Percentiles rank a stretch among this genome's conserved stretches.
phyloP scores from a whole-genome alignment of 768 basidiomycete genomes.

The Phaffia australis region DNA sequence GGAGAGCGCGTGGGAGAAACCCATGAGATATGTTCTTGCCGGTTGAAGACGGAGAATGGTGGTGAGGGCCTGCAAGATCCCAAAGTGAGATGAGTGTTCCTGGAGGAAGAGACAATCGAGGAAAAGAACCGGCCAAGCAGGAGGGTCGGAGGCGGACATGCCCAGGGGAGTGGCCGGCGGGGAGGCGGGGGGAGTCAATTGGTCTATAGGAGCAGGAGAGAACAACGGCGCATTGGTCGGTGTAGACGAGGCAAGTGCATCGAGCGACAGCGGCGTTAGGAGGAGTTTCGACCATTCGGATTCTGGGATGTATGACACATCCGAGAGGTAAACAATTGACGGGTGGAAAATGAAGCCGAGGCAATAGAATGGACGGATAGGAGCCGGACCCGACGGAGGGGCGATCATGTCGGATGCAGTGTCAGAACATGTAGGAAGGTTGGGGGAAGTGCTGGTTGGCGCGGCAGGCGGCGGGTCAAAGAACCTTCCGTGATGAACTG shows the following conservation, averaged over 20 bases:
- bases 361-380: conserved; percentile 35
- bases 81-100: conserved; percentile 68
- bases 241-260: background rate
- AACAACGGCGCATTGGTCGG: conserved; percentile 37
- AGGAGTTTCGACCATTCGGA: conserved; percentile 15
- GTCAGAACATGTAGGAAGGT: conserved; percentile 61
- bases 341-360: conserved; percentile 44
- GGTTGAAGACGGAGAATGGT: conserved; percentile 52
- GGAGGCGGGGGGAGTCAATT: conserved; percentile 31
- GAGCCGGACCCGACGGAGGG: conserved; percentile 26
- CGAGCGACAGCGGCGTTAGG: background rate
- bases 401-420: conserved; percentile 42
- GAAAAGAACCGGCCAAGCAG: conserved; percentile 50
- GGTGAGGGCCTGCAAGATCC: conserved; percentile 53
- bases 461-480: conserved; percentile 43
- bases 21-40: conserved; percentile 56
- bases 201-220: background rate
- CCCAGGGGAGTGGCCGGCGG: conserved; percentile 32
- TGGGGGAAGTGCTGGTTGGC: conserved; percentile 44
- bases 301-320: conserved; percentile 66
- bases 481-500: conserved; percentile 65
- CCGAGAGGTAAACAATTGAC: conserved; percentile 64
- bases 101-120: conserved; percentile 60
- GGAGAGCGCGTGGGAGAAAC: conserved; percentile 63
- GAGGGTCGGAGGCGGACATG: conserved; percentile 29